Percentiles rank a stretch among this genome's conserved stretches.
Conservation (phyloP, 78 protist species). For the Anaeramoeba flamelloides region DNA sequence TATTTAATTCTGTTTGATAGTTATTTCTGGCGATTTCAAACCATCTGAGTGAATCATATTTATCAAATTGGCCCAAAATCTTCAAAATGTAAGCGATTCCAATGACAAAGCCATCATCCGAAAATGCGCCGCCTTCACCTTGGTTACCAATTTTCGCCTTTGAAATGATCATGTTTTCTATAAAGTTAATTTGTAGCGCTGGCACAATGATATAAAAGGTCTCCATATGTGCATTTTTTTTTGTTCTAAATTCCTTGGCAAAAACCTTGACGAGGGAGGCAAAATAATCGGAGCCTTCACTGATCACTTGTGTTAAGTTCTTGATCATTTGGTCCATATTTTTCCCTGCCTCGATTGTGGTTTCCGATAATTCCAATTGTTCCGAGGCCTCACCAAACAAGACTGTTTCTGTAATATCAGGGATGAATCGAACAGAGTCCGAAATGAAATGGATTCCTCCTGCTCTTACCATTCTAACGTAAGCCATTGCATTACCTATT, state of each 20-base stretch:
- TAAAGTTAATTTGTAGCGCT: constrained; percentile 57
- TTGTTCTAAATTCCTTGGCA: constrained; percentile 17
- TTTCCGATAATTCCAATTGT: constrained; percentile 19
- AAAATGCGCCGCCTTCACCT: constrained; percentile 41
- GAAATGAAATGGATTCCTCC: constrained; percentile 57
- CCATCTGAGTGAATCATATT: constrained; percentile 78
- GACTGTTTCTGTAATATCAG: constrained; percentile 50
- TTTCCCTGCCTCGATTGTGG: not conserved
- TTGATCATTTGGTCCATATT: constrained; percentile 37
- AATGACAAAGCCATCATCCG: constrained; percentile 91
- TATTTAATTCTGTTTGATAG: not conserved
- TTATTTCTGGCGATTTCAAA: constrained; percentile 47
- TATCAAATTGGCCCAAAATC: constrained; percentile 46
- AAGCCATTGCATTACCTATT: constrained; percentile 77
- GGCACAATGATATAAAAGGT: constrained; percentile 68
- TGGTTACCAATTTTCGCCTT: too few relatives aligned
- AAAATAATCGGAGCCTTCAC: constrained; percentile 76
- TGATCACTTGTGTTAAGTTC: constrained; percentile 36
- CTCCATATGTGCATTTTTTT: constrained; percentile 41
- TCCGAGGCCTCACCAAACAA: constrained; percentile 41
- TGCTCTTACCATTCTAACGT: constrained; percentile 70
- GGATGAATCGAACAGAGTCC: constrained; percentile 52
- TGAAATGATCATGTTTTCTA: constrained; percentile 52
- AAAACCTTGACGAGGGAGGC: constrained; percentile 24
- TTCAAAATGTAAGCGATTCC: constrained; percentile 69